Base-by-base conservation (phyloP, 768 basidiomycete genomes). In the Tylopilus balloui region DNA sequence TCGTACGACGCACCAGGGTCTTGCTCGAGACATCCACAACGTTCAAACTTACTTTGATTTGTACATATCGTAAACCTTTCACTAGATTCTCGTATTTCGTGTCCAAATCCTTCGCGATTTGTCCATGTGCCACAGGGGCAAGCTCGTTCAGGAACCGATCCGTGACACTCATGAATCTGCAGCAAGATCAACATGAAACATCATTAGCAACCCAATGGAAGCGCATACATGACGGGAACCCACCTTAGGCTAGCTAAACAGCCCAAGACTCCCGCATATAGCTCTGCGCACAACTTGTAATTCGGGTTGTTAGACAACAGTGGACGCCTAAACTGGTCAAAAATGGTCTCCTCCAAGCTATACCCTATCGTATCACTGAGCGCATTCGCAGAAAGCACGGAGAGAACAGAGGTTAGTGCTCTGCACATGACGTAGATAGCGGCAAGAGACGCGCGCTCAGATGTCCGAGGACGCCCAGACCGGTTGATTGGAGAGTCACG, bases 401-500 rank as follows among this genome's bases (percentile, higher is more conserved):
- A 79, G 47, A 94, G 77, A 12, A 93, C 80, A 2, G 80, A 82
- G 23, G 92, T 83, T 17, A 95, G 75, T 4, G 88, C 85, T 43
- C 92, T 81, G 61, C 90, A 93, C 82, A 92, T 86, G 61, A 97
- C 81, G 63, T 92, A 95, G 32, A 88, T 86, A 1, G 90, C 83
- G 6, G 90, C 86, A 4, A 94, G 75, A n/a, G 81, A 80, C 63
- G 84, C 84, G 25, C 86, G 82, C 63, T 88, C 88, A 14, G 74
- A 72, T 29, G 55, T 58, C 21, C 67, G 67, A 24, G 62, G 50
- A 44, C 68, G 42, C 35, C 67, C 53, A 17, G 72, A 48, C 36
- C 62, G 52, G n/a, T 45, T 51, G 14, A 72, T 66, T 40, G 78
- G 74, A 28, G 75, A 76, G 51, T 86, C 86, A 34, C 77, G 79